Conservation (phyloP, 2,329 filamentous ascomycete species). For the Verticillium klebahnii region DNA sequence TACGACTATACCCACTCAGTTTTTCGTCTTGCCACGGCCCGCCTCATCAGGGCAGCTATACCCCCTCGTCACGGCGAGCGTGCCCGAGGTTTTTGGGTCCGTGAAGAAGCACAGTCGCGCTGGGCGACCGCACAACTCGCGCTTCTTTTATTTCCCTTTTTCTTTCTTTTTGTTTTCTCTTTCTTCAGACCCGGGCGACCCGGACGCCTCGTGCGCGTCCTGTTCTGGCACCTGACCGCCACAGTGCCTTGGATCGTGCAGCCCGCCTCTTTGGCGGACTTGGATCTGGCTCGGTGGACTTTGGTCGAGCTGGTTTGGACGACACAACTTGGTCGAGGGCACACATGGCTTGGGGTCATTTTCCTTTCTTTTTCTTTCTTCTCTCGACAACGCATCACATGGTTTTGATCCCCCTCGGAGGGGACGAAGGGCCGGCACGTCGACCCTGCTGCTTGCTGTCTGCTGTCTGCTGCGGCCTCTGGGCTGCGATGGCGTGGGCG, state of each 20-base stretch:
- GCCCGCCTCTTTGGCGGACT: neutral
- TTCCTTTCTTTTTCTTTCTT: neutral
- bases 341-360: neutral
- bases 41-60: neutral
- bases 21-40: neutral
- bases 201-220: neutral
- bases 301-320: neutral
- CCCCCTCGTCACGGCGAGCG: neutral
- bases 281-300: neutral
- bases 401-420: too few relatives aligned
- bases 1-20: neutral
- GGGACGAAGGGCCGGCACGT: neutral
- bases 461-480: neutral
- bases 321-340: neutral
- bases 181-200: neutral
- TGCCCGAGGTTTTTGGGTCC: neutral
- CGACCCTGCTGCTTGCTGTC: neutral
- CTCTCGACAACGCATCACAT: too few relatives aligned
- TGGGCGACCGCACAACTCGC: too few relatives aligned
- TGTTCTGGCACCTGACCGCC: neutral
- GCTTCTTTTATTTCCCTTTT: neutral
- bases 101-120: neutral
- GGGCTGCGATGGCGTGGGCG: neutral
- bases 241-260: neutral
- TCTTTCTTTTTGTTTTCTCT: neutral